Base-by-base conservation (phyloP, 495 filamentous ascomycete genomes). In the Neurospora intermedia region DNA sequence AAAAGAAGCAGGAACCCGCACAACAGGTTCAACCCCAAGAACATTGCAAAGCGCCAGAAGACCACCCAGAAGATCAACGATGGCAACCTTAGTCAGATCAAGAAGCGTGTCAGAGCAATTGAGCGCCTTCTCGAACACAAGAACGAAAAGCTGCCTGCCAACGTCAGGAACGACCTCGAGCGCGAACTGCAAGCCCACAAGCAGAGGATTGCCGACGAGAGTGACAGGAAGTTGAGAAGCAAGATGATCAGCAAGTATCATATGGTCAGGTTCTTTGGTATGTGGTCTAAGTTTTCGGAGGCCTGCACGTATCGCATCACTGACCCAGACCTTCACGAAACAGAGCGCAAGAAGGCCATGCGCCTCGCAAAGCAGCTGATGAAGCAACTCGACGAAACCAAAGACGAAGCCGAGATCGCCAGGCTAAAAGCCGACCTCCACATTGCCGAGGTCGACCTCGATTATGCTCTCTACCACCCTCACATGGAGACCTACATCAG, bases 231-330 rank as follows among this genome's bases (percentile, higher is more conserved):
- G 78, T 81, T 83, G 70, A 88, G 91, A 74, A 87, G 88, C 74
- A 85, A 87, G 71, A 91, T 97, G 87, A 94, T 95, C 69, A 88
- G 86, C 79, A 93, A 89, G 77, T 99, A 97, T 78, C 95, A 97
- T 79, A 97, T 96, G 88, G 92, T 98, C 35, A 86, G 96, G 69
- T 99, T 99, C 80, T 93, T 91, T 87, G 87, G 94, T 92, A 81
- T 70, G 86, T 78, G 16, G n/a, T 8, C 59, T 6, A 80, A 69
- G 86, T 78, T 16, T 20, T 9, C n/a, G 48, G n/a, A 45, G 16
- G 10, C 62, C 69, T 66, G 11, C 10, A 15, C 41, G 41, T 13
- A 15, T 72, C 41, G 15, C 11, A 40, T 6, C 40, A 11, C 39
- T 35, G 2, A 45, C 70, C 75, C 40, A 3, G 10, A 16, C 20